Evolutionary conservation across 495 filamentous ascomycete species (phyloP), one percentile per base, ranked within the genome.

Genomic region (Penicillium robsamsonii): DNA sequence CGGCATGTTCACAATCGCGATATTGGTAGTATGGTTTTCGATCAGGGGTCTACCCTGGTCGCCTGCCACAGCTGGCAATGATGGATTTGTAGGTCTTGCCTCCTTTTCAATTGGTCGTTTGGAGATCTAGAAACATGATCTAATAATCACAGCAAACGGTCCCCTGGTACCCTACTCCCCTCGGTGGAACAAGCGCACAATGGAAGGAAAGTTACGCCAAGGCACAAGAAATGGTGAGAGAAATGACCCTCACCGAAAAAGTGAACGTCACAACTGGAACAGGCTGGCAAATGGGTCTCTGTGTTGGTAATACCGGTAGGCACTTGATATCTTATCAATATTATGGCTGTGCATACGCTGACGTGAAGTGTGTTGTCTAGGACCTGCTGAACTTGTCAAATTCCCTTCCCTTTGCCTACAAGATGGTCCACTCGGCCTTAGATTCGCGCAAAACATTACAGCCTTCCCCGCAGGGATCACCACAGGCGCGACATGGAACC

Each of bases 241-340:
- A 81, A 66, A 96, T 98, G 93, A 90, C 83, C 10, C 71, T 98
- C 37, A 76, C 87, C 27, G 93, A 96, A 67, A 98, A 97, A 69
- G 89, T 98, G 52, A 97, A 97, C 69, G 79, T 97, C 60, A 97
- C 94, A 0, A 96, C 92, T 0, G 93, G 93, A 0, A 92, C 85
- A 0, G 93, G 94, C 8, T 97, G 92, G 93, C 75, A 81, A 67
- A 93, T 93, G 87, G 91, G 87, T 0, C 77, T 91, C 46, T 94
- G 92, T 53, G 91, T 97, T 5, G 94, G 93, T 17, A 96, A 96
- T 69, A 96, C 91, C 7, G 76, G 76, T 77, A 59, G 22, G 62
- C 30, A 24, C n/a, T 31, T 42, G 42, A 1, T 10, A n/a, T 50
- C 31, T 7, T 37, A 4, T 52, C 24, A 30, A 12, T 38, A 25